Base-by-base conservation (phyloP, 257 asterid species). In the Rubia yunnanensis region DNA sequence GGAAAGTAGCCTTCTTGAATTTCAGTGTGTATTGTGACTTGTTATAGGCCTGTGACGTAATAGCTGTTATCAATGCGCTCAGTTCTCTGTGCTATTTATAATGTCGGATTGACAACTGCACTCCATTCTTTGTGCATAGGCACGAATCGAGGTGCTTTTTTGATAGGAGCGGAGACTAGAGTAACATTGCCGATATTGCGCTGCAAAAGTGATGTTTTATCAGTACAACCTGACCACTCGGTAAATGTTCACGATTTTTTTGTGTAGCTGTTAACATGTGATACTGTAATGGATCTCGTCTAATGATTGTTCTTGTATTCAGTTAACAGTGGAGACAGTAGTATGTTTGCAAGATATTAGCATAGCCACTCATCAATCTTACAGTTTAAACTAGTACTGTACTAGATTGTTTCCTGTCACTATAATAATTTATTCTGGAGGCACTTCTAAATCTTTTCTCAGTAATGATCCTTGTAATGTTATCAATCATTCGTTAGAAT, bases 141-240 rank as follows among this genome's bases (percentile, higher is more conserved):
- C 67, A 82, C 95, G 71, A 81, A 80, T 71, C 76, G 68, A 63
- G 99, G 99, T 86, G 97, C 86, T 77, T 77, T 69, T 46, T 54
- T 84, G 75, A 78, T 94, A 65, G 69, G 85, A 78, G 54, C 84
- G 61, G 97, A 88, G 77, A 82, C 94, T 76, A 77, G 91, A 79
- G 63, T 10, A 49, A 30, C 79, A 31, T 73, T 89, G 52, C 74
- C 85, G 84, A 73, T 74, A 71, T 80, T 81, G 73, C 85, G 81
- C 20, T 83, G 83, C 75, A 88, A 86, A 75, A 94, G 97, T 74
- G 97, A 94, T 73, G 88, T 85, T 61, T 80, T 94, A 67, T 80
- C 92, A 34, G 39, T 81, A 73, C 88, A 83, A 82, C 63, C 83
- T 57, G 71, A 82, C 73, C 75, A 79, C 44, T 78, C 86, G 73